Evolutionary conservation across 106 monocot genomes (phyloP).

Genomic region (Alisma plantagoaquatica): DNA sequence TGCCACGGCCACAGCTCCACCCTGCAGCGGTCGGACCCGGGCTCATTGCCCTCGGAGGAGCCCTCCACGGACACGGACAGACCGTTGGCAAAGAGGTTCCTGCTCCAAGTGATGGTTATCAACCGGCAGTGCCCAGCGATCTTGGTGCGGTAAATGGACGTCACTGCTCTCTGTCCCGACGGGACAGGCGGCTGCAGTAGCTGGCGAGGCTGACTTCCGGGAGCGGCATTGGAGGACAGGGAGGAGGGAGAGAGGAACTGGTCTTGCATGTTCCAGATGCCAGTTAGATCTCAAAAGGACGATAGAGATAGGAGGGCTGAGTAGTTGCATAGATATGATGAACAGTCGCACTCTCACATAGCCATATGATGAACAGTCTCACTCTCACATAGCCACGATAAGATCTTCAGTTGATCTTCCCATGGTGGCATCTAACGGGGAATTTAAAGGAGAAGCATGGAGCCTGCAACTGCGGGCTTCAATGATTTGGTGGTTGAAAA

Average conservation of each 20-base stretch:
- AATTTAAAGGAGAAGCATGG: background rate
- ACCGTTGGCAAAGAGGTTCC: constrained; percentile 43
- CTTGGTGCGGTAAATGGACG: constrained; percentile 46
- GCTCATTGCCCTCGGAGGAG: background rate
- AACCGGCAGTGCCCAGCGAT: constrained; percentile 34
- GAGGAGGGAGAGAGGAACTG: constrained; percentile 43
- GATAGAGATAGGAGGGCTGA: no score
- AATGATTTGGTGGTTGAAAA: background rate
- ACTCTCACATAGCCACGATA: no score
- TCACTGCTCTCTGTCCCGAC: constrained; percentile 24
- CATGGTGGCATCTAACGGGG: no score
- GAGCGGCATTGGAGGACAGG: constrained; percentile 28
- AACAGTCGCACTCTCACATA: no score
- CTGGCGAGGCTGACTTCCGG: no score
- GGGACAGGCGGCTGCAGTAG: constrained; percentile 16
- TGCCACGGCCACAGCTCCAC: constrained; percentile 60
- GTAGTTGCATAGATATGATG: no score
- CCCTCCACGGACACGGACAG: constrained; percentile 47
- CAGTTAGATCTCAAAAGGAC: background rate
- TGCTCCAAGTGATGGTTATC: constrained; percentile 64
- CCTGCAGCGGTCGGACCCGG: constrained; percentile 16
- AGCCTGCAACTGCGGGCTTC: background rate
- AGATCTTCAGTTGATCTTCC: no score
- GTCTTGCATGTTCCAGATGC: constrained; percentile 34
- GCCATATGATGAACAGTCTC: no score